A percentile compares a stretch with the other conserved stretches of the same genome.
These are phyloP conservation scores for Adenanthera pavonina DNA, from an alignment of 306 rosid genomes.

Conservation along the genomic window DNA sequence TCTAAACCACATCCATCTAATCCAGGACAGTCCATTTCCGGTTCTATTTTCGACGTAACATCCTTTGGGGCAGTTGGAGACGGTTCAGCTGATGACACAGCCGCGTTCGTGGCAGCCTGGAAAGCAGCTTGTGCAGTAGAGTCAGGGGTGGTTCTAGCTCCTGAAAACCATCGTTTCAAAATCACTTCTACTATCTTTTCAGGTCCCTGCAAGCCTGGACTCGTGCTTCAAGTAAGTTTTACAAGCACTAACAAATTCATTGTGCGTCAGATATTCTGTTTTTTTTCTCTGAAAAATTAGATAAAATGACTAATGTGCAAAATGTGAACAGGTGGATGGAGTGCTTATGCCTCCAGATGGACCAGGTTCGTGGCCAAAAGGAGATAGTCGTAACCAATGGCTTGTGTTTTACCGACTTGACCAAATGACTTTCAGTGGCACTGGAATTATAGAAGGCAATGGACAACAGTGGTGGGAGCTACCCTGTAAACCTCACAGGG, in stretches of 20 bases:
- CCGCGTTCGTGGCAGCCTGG: constrained; percentile 86
- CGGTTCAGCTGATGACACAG: constrained; percentile 84
- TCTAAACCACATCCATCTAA: constrained; percentile 67
- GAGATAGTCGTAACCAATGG: constrained; percentile 81
- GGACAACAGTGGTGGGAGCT: constrained; percentile 99
- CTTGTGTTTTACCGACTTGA: constrained; percentile 83
- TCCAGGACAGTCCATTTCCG: constrained; percentile 46
- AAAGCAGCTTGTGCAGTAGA: constrained; percentile 90
- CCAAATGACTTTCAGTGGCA: constrained; percentile 78
- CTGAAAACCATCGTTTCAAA: constrained; percentile 53
- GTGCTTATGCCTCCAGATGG: constrained; percentile 84
- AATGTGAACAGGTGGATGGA: constrained; percentile 78
- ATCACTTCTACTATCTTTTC: constrained; percentile 89
- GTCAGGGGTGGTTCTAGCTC: constrained; percentile 73
- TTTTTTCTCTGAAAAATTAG: neutral
- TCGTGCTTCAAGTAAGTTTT: constrained; percentile 76
- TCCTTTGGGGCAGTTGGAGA: constrained; percentile 86
- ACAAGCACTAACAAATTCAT: neutral
- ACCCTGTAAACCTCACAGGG: constrained; percentile 98
- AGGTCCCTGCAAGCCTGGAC: constrained; percentile 94
- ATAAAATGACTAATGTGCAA: neutral
- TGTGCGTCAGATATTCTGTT: too few species aligned
- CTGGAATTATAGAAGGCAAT: constrained; percentile 92
- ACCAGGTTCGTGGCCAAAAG: constrained; percentile 80
- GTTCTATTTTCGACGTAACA: constrained; percentile 63